Conservation (phyloP, 2,329 filamentous ascomycete genomes). For the Aspergillus pseudotamarii region DNA sequence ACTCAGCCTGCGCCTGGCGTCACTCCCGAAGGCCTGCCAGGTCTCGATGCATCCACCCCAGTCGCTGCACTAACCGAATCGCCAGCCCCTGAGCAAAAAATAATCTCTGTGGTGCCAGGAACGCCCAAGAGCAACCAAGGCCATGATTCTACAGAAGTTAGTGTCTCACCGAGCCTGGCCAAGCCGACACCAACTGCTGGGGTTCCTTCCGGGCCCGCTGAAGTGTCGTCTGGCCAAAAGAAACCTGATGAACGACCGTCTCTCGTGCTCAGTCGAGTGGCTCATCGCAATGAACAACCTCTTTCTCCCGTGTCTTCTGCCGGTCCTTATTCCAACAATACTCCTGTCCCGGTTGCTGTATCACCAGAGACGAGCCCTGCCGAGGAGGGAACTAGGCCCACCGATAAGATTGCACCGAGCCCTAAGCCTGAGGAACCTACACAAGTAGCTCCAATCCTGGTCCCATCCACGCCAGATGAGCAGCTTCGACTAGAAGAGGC, state of each 20-base stretch:
- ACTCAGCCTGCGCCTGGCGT: constrained; percentile 14
- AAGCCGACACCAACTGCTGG: constrained; percentile 19
- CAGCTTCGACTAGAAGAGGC: constrained; percentile 61
- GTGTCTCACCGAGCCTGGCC: constrained; percentile 23
- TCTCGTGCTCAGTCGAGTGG: constrained; percentile 28
- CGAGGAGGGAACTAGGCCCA: constrained; percentile 55
- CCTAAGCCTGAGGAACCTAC: constrained; percentile 28
- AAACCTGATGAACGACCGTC: constrained; percentile 34
- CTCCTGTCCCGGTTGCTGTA: constrained; percentile 67
- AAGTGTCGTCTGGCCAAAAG: constrained; percentile 24
- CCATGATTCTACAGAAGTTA: constrained; percentile 24
- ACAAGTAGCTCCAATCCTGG: constrained; percentile 29
- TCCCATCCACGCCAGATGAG: constrained; percentile 59
- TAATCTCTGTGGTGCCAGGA: constrained; percentile 21
- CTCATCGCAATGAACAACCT: constrained; percentile 37
- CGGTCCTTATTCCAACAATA: constrained; percentile 70
- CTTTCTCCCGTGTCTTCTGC: constrained; percentile 65
- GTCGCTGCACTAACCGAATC: constrained; percentile 52
- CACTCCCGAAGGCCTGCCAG: constrained; percentile 16
- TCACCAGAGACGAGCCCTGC: constrained; percentile 77
- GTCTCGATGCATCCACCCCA: constrained; percentile 14
- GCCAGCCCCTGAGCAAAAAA: constrained; percentile 41
- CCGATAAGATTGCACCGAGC: constrained; percentile 46
- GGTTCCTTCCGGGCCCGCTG: constrained; percentile 19
- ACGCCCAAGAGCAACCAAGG: constrained; percentile 28